phyloP scores from a whole-genome alignment of 1,284 basidiomycete species.

The Malassezia vespertilionis region DNA sequence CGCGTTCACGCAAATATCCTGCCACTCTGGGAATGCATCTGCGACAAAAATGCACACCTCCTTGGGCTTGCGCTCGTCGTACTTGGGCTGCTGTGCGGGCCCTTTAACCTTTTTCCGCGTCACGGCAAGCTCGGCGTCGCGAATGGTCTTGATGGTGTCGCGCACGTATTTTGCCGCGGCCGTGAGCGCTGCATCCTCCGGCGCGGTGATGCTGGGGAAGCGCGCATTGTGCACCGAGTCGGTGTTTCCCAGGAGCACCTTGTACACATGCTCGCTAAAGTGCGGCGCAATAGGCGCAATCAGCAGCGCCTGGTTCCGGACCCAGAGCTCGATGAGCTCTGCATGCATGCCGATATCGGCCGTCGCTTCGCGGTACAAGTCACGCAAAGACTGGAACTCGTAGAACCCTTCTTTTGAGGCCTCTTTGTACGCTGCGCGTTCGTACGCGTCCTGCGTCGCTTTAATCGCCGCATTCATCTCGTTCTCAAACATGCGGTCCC shows the following conservation, averaged over 20 bases:
- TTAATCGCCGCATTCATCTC: slow-evolving; percentile 79
- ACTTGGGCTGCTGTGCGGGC: slow-evolving; percentile 25
- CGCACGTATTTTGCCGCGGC: slow-evolving; percentile 65
- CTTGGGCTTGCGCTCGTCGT: slow-evolving; percentile 54
- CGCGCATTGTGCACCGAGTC: slow-evolving; percentile 69
- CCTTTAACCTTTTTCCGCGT: slow-evolving; percentile 36
- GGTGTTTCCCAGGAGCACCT: slow-evolving; percentile 60
- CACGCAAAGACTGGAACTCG: slow-evolving; percentile 79
- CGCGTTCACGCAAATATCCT: slow-evolving; percentile 67
- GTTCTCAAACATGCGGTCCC: slow-evolving; percentile 76
- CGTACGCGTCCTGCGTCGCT: slow-evolving; percentile 55
- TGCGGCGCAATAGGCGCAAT: slow-evolving; percentile 85
- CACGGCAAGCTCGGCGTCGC: slow-evolving; percentile 63
- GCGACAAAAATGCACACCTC: slow-evolving; percentile 80
- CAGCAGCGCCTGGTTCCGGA: slow-evolving; percentile 67
- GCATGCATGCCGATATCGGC: slow-evolving; percentile 76
- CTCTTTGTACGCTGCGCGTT: slow-evolving; percentile 84
- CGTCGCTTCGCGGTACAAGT: slow-evolving; percentile 89
- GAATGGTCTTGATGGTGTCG: slow-evolving; percentile 71
- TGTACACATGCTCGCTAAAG: slow-evolving; percentile 85
- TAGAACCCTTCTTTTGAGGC: slow-evolving; percentile 92
- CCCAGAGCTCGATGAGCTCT: slow-evolving; percentile 64
- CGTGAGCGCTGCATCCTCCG: slow-evolving; percentile 53
- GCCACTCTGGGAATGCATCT: slow-evolving; percentile 84
- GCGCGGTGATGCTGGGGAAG: slow-evolving; percentile 60